Conservation (phyloP, 306 rosid species). For the Cucumis hystrix region DNA sequence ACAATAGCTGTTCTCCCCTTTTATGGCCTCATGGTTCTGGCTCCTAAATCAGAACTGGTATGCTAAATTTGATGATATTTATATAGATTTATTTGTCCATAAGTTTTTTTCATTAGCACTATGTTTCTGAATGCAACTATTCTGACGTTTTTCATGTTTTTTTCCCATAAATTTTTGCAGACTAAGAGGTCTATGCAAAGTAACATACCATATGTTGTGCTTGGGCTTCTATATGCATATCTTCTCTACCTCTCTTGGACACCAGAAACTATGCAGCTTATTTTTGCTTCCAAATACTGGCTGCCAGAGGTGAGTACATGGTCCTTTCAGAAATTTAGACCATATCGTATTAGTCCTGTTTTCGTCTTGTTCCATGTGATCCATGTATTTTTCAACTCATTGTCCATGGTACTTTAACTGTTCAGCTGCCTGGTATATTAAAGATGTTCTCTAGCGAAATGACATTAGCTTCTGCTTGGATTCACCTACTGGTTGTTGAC, state of each 20-base stretch:
- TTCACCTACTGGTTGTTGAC: conserved; percentile 79
- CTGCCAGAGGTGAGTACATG: conserved; percentile 59
- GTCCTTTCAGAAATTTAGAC: not conserved
- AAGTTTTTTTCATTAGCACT: not conserved
- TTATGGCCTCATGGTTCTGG: conserved; percentile 86
- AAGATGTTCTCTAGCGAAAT: conserved; percentile 85
- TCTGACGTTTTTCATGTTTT: not conserved
- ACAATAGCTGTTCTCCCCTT: conserved; percentile 89
- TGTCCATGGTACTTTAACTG: not conserved
- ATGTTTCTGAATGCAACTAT: not conserved
- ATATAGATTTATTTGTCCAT: not conserved
- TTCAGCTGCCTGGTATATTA: conserved; percentile 69
- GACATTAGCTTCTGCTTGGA: conserved; percentile 97
- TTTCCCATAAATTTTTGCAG: conserved; percentile 19
- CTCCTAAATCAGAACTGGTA: conserved; percentile 76
- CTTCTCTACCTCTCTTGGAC: conserved; percentile 88
- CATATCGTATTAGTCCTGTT: not conserved
- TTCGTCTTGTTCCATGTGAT: not conserved
- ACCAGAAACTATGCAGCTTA: conserved; percentile 51
- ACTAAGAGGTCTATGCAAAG: conserved; percentile 66
- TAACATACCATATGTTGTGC: conserved; percentile 46
- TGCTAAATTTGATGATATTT: not conserved
- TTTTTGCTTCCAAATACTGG: conserved; percentile 76
- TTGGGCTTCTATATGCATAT: conserved; percentile 78
- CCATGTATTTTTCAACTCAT: not conserved